phyloP scores from a whole-genome alignment of 2,329 filamentous ascomycete species.

The Parascedosporium putredinis region DNA sequence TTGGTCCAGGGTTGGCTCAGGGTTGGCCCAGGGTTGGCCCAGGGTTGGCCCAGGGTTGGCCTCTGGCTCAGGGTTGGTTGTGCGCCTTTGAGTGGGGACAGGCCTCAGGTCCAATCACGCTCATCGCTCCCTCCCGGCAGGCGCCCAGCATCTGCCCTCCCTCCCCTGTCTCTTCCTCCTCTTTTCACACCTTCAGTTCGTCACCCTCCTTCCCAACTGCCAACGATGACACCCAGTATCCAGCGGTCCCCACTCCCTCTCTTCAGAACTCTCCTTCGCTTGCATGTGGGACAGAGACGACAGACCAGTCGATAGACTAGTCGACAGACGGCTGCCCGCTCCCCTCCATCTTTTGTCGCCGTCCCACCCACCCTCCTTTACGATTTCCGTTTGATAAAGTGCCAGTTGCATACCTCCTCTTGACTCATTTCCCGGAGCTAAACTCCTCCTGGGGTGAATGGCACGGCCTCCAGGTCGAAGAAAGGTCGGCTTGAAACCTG shows the following conservation, averaged over 20 bases:
- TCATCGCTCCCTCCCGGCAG: too few species aligned
- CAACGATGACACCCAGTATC: too few species aligned
- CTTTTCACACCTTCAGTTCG: too few species aligned
- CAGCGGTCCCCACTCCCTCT: too few species aligned
- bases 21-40: too few species aligned
- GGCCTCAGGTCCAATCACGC: too few species aligned
- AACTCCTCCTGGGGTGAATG: background rate
- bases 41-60: too few species aligned
- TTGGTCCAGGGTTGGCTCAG: too few species aligned
- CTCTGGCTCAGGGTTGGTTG: too few species aligned
- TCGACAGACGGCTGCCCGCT: background rate
- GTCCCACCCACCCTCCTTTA: background rate
- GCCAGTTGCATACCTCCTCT: background rate
- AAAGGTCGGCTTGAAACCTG: background rate
- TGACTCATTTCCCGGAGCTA: background rate
- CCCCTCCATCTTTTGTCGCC: background rate
- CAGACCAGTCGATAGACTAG: too few species aligned
- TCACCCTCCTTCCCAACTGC: background rate
- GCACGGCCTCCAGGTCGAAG: background rate
- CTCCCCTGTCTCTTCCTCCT: background rate
- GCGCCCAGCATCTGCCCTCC: too few species aligned
- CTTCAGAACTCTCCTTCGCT: background rate
- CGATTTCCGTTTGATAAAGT: background rate
- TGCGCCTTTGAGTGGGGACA: too few species aligned
- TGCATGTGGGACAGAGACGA: background rate